Conservation (phyloP, 768 basidiomycete genomes). For the Psilocybe subaeruginosa region DNA sequence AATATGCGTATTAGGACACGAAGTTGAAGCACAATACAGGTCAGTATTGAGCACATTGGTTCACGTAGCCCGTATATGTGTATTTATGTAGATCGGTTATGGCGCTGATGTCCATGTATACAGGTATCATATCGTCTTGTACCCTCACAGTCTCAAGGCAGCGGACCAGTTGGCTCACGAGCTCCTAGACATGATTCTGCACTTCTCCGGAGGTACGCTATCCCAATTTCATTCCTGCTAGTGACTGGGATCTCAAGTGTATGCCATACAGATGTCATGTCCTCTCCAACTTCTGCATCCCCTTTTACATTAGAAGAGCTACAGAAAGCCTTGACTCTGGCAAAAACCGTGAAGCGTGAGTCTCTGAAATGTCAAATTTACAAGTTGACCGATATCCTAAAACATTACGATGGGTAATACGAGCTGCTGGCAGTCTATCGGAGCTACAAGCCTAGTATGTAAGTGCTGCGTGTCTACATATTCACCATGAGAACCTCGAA, state of each 20-base stretch:
- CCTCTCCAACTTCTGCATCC: constrained; percentile 39
- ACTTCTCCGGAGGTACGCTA: constrained; percentile 36
- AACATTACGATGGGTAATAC: constrained; percentile 25
- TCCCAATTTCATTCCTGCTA: background rate
- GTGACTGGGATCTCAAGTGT: background rate
- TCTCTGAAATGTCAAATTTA: background rate
- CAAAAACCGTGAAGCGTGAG: constrained; percentile 38
- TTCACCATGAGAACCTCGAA: too few species aligned
- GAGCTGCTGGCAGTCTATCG: constrained; percentile 18
- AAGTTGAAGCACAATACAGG: constrained; percentile 47
- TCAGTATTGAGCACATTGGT: constrained; percentile 9
- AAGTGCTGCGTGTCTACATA: constrained; percentile 6
- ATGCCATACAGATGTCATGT: constrained; percentile 34
- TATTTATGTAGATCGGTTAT: background rate
- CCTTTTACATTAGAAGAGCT: constrained; percentile 39
- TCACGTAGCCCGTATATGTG: background rate
- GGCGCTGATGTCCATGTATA: background rate
- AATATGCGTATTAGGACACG: constrained; percentile 30
- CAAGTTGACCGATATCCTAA: too few species aligned
- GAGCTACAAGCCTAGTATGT: constrained; percentile 31
- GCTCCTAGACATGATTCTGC: constrained; percentile 38
- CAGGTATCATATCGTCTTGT: constrained; percentile 40
- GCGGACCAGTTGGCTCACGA: constrained; percentile 31
- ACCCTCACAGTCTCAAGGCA: constrained; percentile 31
- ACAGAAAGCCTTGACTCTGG: constrained; percentile 35